Evolutionary conservation across 305 asterid genomes (phyloP).

Genomic region (Salvia sclarea): DNA sequence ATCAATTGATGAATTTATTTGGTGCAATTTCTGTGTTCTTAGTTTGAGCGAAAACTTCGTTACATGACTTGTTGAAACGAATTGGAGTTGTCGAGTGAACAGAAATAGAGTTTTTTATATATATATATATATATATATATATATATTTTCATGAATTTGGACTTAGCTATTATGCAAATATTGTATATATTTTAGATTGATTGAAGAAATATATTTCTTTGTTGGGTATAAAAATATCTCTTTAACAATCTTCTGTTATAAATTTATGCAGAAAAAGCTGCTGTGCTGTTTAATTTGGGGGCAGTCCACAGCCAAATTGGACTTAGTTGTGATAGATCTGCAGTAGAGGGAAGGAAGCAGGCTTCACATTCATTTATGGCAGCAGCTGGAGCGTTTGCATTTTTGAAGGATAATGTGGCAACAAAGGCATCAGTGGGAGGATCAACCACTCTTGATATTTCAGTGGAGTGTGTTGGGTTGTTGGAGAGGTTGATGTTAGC

Average conservation of each 20-base stretch:
- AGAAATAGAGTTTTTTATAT: too few relatives aligned
- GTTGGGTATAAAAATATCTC: neutral
- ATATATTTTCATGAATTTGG: neutral
- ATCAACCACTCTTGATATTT: constrained; percentile 79
- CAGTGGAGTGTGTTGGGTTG: constrained; percentile 93
- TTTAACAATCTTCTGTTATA: neutral
- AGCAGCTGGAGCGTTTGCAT: constrained; percentile 92
- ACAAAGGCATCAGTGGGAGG: constrained; percentile 85
- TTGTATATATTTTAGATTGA: neutral
- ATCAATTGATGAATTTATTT: neutral
- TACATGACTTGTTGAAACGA: neutral
- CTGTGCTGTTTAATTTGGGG: constrained; percentile 89
- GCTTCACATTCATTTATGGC: constrained; percentile 93
- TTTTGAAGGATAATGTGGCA: constrained; percentile 82
- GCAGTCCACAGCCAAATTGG: constrained; percentile 97
- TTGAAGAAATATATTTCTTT: neutral
- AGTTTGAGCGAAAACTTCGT: neutral
- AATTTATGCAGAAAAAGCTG: constrained; percentile 77
- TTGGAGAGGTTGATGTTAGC: constrained; percentile 97
- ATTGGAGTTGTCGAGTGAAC: neutral
- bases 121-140: too few relatives aligned
- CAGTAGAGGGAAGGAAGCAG: constrained; percentile 93
- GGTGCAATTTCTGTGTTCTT: neutral
- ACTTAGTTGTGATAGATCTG: constrained; percentile 74
- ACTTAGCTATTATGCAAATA: neutral